A percentile compares a stretch with the other conserved stretches of the same genome.
Conservation (phyloP, 1,139 yeast genomes). For the Ogataea hybrid region DNA sequence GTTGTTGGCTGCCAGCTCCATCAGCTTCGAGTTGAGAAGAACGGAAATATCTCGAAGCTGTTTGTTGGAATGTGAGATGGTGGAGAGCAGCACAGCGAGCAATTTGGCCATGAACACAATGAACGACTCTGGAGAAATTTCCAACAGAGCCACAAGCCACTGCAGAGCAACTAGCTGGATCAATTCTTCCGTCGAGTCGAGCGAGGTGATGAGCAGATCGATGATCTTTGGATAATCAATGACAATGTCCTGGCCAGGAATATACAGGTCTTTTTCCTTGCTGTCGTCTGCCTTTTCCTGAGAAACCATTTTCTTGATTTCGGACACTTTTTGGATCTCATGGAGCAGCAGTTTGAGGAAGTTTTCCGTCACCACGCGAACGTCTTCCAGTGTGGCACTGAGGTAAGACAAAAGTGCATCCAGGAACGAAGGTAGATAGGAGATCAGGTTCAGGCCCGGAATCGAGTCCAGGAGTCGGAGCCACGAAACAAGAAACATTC, state of each 20-base stretch:
- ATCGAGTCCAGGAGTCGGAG: no score
- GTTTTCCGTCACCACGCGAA: constrained; percentile 80
- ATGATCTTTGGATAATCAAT: constrained; percentile 80
- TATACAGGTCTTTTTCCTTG: constrained; percentile 53
- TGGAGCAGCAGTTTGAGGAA: constrained; percentile 72
- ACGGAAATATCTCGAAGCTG: constrained; percentile 54
- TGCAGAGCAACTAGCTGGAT: constrained; percentile 76
- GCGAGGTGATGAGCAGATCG: constrained; percentile 73
- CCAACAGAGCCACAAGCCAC: constrained; percentile 79
- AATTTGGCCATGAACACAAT: constrained; percentile 61
- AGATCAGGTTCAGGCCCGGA: no score
- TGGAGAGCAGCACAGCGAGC: constrained; percentile 53
- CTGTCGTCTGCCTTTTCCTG: constrained; percentile 27
- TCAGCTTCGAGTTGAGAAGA: no score
- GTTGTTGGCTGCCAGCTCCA: constrained; percentile 40
- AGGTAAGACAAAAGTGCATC: no score
- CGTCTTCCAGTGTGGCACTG: no score
- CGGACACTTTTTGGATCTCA: constrained; percentile 74
- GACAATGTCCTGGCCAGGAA: constrained; percentile 84
- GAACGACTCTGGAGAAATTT: constrained; percentile 74
- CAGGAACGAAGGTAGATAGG: no score
- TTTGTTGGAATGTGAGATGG: constrained; percentile 52
- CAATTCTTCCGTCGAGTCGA: constrained; percentile 72
- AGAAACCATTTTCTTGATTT: constrained; percentile 54
- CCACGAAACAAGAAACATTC: no score